Percentiles rank a stretch among this genome's conserved stretches.
Evolutionary conservation across 257 asterid species (phyloP).

Genomic region (Plantago major): DNA sequence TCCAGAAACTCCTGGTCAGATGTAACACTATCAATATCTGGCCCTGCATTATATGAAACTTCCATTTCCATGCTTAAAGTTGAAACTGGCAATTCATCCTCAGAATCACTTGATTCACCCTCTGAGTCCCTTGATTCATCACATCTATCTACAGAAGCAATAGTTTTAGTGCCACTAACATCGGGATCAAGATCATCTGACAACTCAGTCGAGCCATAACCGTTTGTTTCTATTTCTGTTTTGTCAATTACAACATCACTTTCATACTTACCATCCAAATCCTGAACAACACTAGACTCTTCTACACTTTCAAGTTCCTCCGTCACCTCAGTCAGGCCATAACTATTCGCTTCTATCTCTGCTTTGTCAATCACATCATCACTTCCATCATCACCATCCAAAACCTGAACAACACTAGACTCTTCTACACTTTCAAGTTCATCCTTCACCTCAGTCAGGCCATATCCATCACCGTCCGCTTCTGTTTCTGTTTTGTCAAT

Average conservation of each 20-base stretch:
- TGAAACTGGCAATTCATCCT: conserved; percentile 20
- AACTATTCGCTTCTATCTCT: conserved; percentile 20
- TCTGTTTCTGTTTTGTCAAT: conserved; percentile 25
- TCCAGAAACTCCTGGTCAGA: conserved; percentile 11
- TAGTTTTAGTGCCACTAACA: not conserved
- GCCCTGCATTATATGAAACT: conserved; percentile 14
- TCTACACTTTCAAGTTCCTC: conserved; percentile 27
- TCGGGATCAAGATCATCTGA: conserved; percentile 17
- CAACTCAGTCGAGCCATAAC: conserved; percentile 22
- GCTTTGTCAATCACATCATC: conserved; percentile 27
- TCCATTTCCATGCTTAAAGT: conserved; percentile 15
- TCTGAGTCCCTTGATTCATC: conserved; percentile 21
- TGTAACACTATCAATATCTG: conserved; percentile 17
- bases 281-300: conserved; percentile 28
- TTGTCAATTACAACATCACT: conserved; percentile 27
- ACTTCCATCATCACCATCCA: conserved; percentile 30
- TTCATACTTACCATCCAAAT: conserved; percentile 30
- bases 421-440: conserved; percentile 25
- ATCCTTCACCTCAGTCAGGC: conserved; percentile 24
- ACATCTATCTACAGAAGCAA: not conserved
- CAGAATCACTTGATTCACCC: conserved; percentile 21
- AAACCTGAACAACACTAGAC: conserved; percentile 26
- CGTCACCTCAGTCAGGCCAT: conserved; percentile 21
- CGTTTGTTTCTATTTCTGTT: conserved; percentile 19
- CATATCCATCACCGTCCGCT: conserved; percentile 12